Evolutionary conservation across 441 rosid genomes (phyloP), one percentile per base, ranked within the genome.

Genomic region (Erodium texanum): DNA sequence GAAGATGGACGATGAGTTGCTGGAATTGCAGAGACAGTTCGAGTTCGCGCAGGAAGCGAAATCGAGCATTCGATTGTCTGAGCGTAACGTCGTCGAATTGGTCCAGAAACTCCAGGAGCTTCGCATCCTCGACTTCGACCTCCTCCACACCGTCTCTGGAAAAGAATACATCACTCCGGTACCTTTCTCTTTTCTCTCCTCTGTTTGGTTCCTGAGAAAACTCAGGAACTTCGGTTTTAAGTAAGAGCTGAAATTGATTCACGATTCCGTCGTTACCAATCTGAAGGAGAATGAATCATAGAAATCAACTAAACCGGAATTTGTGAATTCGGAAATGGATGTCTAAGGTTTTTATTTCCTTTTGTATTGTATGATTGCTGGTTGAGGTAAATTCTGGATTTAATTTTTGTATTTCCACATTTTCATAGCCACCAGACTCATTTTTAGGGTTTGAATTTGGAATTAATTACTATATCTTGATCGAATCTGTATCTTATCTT

Each of bases 81-180:
- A 93, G 23, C 82, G 98, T 68, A 93, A 90, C 80, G 97, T 93
- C 66, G 98, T 93, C 77, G 98, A 93, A 71, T 84, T 93, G 82
- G 96, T 93, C 61, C 93, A 86, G 70, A 93, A 93, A 83, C 98
- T 93, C 8, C 98, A 89, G 10, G 95, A 93, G 81, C 95, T 93
- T 76, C 82, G 74, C 48, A 92, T 93, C 79, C 87, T 93, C 67
- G 95, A 93, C 81, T 93, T 93, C 84, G 92, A 91, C 76, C 99
- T 93, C 71, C 97, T 93, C 72, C 96, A 93, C 81, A 93, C 98
- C 71, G 89, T 93, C 75, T 83, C 96, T 62, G 98, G 98, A 70
- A 90, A 89, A 66, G 97, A 93, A 76, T 90, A 83, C 85, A 93
- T 93, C 81, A 89, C 98, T 77, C 89, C 92, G 41, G 98, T 90